phyloP scores from a whole-genome alignment of 2,329 filamentous ascomycete genomes.

The Penicillium vulpinum region DNA sequence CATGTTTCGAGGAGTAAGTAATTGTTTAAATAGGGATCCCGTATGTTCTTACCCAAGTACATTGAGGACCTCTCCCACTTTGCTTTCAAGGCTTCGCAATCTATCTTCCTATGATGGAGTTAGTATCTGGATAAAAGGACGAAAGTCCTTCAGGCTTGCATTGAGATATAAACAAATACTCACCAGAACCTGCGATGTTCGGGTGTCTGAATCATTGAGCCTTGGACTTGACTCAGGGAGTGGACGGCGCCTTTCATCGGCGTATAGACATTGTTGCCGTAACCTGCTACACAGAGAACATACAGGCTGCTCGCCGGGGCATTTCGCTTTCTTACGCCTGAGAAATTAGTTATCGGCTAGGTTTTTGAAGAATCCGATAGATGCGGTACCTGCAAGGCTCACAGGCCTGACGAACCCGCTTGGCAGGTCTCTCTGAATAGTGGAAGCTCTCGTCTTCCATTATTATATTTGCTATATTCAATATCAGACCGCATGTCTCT shows the following conservation, averaged over 20 bases:
- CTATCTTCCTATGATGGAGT: conserved; percentile 31
- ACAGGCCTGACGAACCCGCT: conserved; percentile 44
- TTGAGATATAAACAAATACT: background rate
- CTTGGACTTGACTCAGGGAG: conserved; percentile 15
- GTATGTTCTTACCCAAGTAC: conserved; percentile 34
- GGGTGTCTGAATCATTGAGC: conserved; percentile 9
- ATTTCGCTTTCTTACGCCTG: conserved; percentile 55
- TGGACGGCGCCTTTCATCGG: conserved; percentile 32
- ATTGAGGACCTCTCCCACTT: conserved; percentile 38
- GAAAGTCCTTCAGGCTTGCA: background rate
- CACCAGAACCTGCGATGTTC: conserved; percentile 25
- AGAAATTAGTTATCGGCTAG: conserved; percentile 8
- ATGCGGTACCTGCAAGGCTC: conserved; percentile 42
- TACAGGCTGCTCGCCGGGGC: conserved; percentile 52
- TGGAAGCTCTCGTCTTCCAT: conserved; percentile 18
- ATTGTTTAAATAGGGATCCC: conserved; percentile 2
- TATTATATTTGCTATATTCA: background rate
- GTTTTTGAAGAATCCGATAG: background rate
- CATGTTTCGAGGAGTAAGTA: background rate
- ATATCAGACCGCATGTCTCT: background rate
- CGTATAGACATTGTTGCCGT: conserved; percentile 50
- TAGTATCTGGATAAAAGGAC: background rate
- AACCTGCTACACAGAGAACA: conserved; percentile 54
- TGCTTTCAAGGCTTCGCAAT: conserved; percentile 35
- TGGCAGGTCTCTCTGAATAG: conserved; percentile 30